Evolutionary conservation across 306 rosid genomes (phyloP), one percentile per base, ranked within the genome.

Genomic region (Dryas alaskensis): DNA sequence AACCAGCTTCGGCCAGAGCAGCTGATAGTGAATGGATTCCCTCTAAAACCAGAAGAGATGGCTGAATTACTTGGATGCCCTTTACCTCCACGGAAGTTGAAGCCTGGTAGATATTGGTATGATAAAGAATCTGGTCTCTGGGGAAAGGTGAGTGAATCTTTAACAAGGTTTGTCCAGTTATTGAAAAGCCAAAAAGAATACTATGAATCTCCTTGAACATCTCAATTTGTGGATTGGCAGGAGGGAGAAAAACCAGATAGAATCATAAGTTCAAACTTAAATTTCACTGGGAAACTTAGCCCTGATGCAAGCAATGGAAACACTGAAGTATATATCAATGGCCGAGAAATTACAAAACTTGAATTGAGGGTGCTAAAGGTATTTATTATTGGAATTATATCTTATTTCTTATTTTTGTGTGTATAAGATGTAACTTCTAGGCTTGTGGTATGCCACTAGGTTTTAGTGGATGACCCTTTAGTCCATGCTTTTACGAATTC

Each of bases 1-100:
- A 95, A 95, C 86, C 98, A 95, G 85, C 99, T 95, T 82, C 89
- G 92, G 51, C 99, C 99, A 0, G 98, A 92, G 87, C 98, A 95
- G 87, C 79, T 95, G 85, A 82, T 90, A 22, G 90, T 95, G 64
- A 95, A 95, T 76, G 97, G 92, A 3, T 81, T 82, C 72, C 87
- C 95, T 11, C 78, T 95, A 70, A 87, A 89, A 73, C 86, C 92
- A 0, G 97, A 95, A 63, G 98, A 95, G 84, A 92, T 95, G 99
- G 82, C 90, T 8, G 98, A 92, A 59, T 75, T 95, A 79, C 93
- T 88, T 65, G 98, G 99, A 66, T 92, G 98, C 73, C 79, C 93
- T 65, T 81, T 95, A 72, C 96, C 97, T 73, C 98, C 99, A 0
- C 80, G 80, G 57, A 95, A 92, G 78, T 79, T 95, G 81, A 92